Base-by-base conservation (phyloP, 2,329 filamentous ascomycete genomes). In the Fusarium newnesense region DNA sequence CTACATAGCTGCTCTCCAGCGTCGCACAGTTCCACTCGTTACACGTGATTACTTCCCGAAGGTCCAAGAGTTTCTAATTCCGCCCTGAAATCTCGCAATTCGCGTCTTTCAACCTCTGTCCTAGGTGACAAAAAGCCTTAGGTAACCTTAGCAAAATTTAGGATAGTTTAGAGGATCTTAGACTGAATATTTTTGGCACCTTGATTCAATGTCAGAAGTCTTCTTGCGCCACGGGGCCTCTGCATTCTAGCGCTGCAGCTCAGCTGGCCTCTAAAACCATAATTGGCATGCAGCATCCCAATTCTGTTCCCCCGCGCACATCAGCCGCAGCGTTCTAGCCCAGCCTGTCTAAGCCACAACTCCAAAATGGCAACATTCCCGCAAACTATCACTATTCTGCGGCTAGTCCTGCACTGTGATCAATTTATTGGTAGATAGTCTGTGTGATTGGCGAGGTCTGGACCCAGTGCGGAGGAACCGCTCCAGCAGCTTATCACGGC, bases 311-410 rank as follows among this genome's bases (percentile, higher is more conserved):
- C 40, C 30, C 24, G 4, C 30, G 12, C 42, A 36, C 30, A 34
- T 28, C 40, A 36, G 54, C 54, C 30, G 54, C 54, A 58, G n/a
- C n/a, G 40, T 58, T 49, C 40, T 58, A 58, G 54, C 30, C 54
- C 32, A 30, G 54, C 28, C 40, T 58, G 30, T 58, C 54, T 36
- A 47, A 28, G 54, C 54, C 54, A 7, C 40, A 49, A 10, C 40
- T 36, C 43, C 11, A 24, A 30, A 30, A 19, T 18, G 43, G 56
- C 7, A 59, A n/a, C 16, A 37, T n/a, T 16, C 10, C 54, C 30
- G 54, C 2, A 28, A 18, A 47, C 54, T 37, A 39, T 37, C 13
- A 16, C 47, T 5, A 2, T n/a, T 13, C 39, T 40, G 39, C n/a
- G 19, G 16, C 24, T 39, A 28, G 34, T 6, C 32, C 50, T 53